Percentiles rank a stretch among this genome's conserved stretches.
Conservation (phyloP, 257 asterid genomes). For the Solanum stenotomum region DNA sequence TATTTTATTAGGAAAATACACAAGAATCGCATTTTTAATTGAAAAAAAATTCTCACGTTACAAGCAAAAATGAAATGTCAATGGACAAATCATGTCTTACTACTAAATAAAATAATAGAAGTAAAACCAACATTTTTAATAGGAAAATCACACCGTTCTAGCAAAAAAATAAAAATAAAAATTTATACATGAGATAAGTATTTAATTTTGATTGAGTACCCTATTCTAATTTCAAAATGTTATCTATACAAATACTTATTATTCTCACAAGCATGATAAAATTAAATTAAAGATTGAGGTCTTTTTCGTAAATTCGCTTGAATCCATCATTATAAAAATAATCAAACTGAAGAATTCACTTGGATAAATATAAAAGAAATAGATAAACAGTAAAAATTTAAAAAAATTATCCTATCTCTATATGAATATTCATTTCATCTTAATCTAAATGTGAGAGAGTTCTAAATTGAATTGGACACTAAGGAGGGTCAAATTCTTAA, state of each 20-base stretch:
- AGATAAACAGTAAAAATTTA: background rate
- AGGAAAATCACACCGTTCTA: background rate
- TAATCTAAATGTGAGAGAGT: background rate
- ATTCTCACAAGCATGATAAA: background rate
- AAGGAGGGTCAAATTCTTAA: background rate
- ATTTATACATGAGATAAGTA: background rate
- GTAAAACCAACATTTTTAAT: background rate
- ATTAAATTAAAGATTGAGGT: background rate
- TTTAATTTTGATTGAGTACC: background rate
- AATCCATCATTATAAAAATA: background rate
- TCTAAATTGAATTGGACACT: background rate
- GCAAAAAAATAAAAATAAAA: background rate
- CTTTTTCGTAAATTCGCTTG: background rate
- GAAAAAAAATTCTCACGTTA: background rate
- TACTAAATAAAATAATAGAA: background rate
- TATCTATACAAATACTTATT: background rate
- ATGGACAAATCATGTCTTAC: background rate
- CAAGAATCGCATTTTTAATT: background rate
- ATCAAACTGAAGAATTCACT: background rate
- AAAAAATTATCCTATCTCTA: background rate
- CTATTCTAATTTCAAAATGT: background rate
- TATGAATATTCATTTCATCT: background rate
- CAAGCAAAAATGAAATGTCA: background rate
- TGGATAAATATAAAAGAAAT: background rate
- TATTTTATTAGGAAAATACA: background rate